Base-by-base conservation (phyloP, 2,329 filamentous ascomycete genomes). In the Simplicillium aogashimaense region DNA sequence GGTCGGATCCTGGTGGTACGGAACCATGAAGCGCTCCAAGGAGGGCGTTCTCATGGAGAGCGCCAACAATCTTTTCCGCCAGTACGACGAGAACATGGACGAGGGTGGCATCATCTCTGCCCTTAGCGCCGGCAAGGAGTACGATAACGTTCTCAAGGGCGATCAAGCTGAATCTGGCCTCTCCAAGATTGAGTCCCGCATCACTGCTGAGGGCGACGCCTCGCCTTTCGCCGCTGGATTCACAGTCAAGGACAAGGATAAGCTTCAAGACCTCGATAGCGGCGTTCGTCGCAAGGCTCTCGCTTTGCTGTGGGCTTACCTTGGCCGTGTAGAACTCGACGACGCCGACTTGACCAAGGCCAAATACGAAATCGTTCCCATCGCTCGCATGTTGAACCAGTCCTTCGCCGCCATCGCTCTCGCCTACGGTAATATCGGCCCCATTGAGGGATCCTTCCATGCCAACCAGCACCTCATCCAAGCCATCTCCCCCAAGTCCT, bases 1-100 rank as follows among this genome's bases (percentile, higher is more conserved):
- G 36, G 90, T 98, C 41, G 92, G 92, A 36, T 88, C 84, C 43
- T 98, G 92, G 92, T 98, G 92, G 92, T 98, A 98, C 58, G 92
- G 94, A 45, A 94, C 87, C 29, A 90, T 95, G 62, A 78, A 82
- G 53, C 78, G 86, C 63, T 97, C 92, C 30, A 94, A 90, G 66
- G 94, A 98, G 63, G 87, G 86, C 51, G 84, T 97, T 18, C 72
- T 95, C 41, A 83, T 95, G 58, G 86, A 92, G 57, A 95, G 86
- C 61, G 89, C 94, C 51, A 94, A 94, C 61, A 89, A 87, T 49
- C 76, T 98, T 43, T 97, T 98, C 74, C 83, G 81, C 52, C 87
- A 95, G 56, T 98, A 94, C 64, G 80, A 86, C 48, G 89, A 95
- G 40, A 76, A 79, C 47, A 83, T 92, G 47, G 79, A 86, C 46